These are phyloP conservation scores for Suhomyces kunorum DNA, from an alignment of 1,139 yeast species.

Conservation along the genomic window DNA sequence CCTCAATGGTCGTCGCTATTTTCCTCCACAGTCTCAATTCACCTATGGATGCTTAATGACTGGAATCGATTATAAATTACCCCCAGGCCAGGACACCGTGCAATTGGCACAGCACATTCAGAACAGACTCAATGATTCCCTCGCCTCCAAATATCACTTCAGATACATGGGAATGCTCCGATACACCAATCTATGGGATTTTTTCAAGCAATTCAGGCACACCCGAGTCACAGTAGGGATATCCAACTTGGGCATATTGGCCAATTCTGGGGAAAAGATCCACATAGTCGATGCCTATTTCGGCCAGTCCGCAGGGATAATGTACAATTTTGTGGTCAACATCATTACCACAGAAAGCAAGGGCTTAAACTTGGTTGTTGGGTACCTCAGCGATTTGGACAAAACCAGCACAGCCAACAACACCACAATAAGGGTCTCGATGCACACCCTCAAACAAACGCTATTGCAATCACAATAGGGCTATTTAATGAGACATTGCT, in stretches of 20 bases:
- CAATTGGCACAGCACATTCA: constrained; percentile 1
- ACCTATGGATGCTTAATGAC: constrained; percentile 26
- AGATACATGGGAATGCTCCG: constrained; percentile 17
- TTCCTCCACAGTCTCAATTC: constrained; percentile 16
- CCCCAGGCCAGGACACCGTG: constrained; percentile 15
- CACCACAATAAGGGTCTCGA: not conserved
- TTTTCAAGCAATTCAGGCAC: constrained; percentile 13
- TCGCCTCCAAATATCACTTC: not conserved
- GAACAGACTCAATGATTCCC: not conserved
- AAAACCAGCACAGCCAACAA: not conserved
- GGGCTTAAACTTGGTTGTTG: constrained; percentile 7
- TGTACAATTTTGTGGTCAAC: constrained; percentile 4
- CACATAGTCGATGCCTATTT: constrained; percentile 9
- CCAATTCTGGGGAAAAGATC: not conserved
- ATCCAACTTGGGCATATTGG: constrained; percentile 25
- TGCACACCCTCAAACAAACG: constrained; percentile 4
- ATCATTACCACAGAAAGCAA: constrained; percentile 5
- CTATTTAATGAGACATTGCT: not conserved
- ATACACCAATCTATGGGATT: constrained; percentile 18
- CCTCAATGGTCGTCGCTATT: constrained; percentile 18
- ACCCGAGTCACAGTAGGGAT: constrained; percentile 19
- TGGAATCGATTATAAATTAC: constrained; percentile 18
- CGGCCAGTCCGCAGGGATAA: constrained; percentile 4
- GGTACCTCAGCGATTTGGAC: constrained; percentile 4
- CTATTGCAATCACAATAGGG: constrained; percentile 1